Evolutionary conservation across 441 rosid genomes (phyloP).

Genomic region (Populus trichocarpa): DNA sequence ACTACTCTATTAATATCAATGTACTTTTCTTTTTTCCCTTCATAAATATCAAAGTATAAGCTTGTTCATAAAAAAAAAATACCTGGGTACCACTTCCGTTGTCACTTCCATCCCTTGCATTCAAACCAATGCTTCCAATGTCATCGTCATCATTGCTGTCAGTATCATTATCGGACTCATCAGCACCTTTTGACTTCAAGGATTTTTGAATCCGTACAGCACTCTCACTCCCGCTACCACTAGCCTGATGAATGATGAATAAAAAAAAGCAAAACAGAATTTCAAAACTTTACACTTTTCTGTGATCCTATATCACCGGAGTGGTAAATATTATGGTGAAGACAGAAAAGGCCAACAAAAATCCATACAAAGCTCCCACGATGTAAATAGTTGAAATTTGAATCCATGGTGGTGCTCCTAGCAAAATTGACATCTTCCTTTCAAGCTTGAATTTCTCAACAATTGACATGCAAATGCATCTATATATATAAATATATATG

Average conservation of each 20-base stretch:
- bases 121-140: constrained; percentile 30
- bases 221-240: constrained; percentile 50
- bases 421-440: constrained; percentile 6
- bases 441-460: constrained; percentile 1
- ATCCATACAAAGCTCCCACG: constrained; percentile 1
- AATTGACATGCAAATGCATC: constrained; percentile 8
- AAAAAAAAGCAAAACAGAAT: constrained; percentile 15
- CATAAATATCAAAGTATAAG: neutral
- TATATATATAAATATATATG: neutral
- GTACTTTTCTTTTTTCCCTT: neutral
- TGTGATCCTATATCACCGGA: constrained; percentile 9
- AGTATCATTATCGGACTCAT: constrained; percentile 30
- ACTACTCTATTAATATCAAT: neutral
- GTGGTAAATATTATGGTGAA: constrained; percentile 8
- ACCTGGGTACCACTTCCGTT: constrained; percentile 56
- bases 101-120: constrained; percentile 42
- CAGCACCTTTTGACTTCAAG: constrained; percentile 31
- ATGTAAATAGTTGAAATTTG: constrained; percentile 3
- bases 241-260: constrained; percentile 38
- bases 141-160: constrained; percentile 42
- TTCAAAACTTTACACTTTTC: constrained; percentile 10
- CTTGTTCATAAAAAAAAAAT: neutral
- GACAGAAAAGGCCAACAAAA: neutral
- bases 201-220: constrained; percentile 33
- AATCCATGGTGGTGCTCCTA: neutral